phyloP scores from a whole-genome alignment of 2,329 filamentous ascomycete genomes.

The Teratosphaeria pseudoeucalypti region DNA sequence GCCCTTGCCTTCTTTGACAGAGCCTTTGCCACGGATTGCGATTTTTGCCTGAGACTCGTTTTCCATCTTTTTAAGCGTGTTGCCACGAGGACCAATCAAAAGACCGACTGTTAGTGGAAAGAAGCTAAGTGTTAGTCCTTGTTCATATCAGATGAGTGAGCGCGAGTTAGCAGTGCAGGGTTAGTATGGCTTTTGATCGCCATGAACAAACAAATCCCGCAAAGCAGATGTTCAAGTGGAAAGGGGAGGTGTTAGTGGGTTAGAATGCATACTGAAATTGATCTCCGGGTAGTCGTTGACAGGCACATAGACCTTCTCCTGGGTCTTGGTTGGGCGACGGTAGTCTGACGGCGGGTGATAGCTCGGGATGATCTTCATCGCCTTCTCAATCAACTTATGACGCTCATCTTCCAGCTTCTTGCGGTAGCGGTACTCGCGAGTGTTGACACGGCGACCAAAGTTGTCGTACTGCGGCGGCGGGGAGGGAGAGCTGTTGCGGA shows the following conservation, averaged over 20 bases:
- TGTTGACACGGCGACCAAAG: conserved; percentile 98
- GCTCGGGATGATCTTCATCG: conserved; percentile 99
- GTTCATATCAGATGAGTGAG: conserved; percentile 10
- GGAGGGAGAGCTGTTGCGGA: conserved; percentile 66
- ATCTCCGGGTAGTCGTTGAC: conserved; percentile 99
- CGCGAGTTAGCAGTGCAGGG: conserved; percentile 20
- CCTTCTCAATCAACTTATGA: conserved; percentile 96
- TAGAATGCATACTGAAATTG: conserved; percentile 99
- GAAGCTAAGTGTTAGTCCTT: conserved; percentile 68
- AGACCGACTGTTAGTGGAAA: conserved; percentile 88
- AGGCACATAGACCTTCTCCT: conserved; percentile 99
- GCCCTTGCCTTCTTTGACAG: conserved; percentile 98
- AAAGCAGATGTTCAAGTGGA: conserved; percentile 13
- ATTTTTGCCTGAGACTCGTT: conserved; percentile 95
- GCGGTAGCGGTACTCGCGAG: conserved; percentile 94
- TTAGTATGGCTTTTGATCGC: conserved; percentile 26
- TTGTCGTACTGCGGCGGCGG: conserved; percentile 97
- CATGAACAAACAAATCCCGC: conserved; percentile 21
- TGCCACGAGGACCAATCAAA: conserved; percentile 99
- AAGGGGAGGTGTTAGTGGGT: conserved; percentile 56
- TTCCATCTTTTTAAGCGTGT: conserved; percentile 99
- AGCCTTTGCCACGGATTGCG: conserved; percentile 98
- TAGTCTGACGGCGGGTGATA: conserved; percentile 98
- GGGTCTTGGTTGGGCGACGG: conserved; percentile 96
- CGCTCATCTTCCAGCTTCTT: conserved; percentile 97